Evolutionary conservation across 768 basidiomycete genomes (phyloP), one percentile per base, ranked within the genome.

Genomic region (Grammothele lineata): DNA sequence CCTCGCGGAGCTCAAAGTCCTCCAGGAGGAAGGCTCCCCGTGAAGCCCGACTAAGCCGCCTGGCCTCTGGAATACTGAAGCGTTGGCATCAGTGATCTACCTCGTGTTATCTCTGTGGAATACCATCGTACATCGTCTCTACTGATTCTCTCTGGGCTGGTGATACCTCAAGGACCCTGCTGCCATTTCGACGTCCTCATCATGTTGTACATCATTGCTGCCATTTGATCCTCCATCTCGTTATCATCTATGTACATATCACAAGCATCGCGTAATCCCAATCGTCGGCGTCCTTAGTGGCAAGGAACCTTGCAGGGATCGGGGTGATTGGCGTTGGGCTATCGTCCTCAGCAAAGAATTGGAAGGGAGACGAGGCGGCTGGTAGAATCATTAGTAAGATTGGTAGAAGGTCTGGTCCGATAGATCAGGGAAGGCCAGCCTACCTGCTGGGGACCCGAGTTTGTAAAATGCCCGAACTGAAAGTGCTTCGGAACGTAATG

Each of bases 1-100:
- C 38, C 73, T 93, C 12, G 86, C 79, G 12, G 80, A 85, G 67
- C 84, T 97, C 81, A 79, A 81, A 65, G 69, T 82, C 27, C 76
- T 92, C 44, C 79, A 78, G 57, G 80, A 80, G 57, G 85, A 82
- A 59, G 69, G 68, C 21, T 70, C 68, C 2, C 62, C 62, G 2
- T 62, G 50, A 59, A n/a, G n/a, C n/a, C n/a, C n/a, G n/a, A n/a
- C n/a, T n/a, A n/a, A n/a, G n/a, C n/a, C n/a, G n/a, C n/a, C n/a
- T n/a, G n/a, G n/a, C n/a, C n/a, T n/a, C n/a, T n/a, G n/a, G n/a
- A n/a, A n/a, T n/a, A n/a, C n/a, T n/a, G n/a, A n/a, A n/a, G n/a
- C n/a, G n/a, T n/a, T n/a, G n/a, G n/a, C n/a, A n/a, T n/a, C n/a
- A n/a, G n/a, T n/a, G n/a, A n/a, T n/a, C n/a, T n/a, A n/a, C n/a